Evolutionary conservation across 2,329 filamentous ascomycete species (phyloP), one percentile per base, ranked within the genome.

Genomic region (Anthostomella pinea): DNA sequence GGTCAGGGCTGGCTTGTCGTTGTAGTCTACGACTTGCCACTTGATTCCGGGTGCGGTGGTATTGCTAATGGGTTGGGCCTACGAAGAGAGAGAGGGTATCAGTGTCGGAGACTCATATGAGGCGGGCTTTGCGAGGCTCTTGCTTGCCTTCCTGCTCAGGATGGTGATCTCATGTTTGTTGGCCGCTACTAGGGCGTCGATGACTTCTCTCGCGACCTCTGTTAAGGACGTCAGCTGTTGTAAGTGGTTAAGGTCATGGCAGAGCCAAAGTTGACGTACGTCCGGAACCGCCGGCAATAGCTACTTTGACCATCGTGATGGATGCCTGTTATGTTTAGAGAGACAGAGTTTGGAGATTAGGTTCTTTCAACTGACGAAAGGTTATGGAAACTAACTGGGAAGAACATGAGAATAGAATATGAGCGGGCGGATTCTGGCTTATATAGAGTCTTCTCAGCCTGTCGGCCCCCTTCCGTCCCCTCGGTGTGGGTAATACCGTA

Each of bases 161-260:
- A 80, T 59, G 0, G 64, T 54, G 29, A 81, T 72, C 0, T 76
- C 61, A 38, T 81, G 76, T 35, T 69, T 75, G 8, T 64, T 62
- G 3, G 62, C 60, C 3, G 66, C 65, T 3, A 74, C 48, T 0
- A 79, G 60, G 3, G 57, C 63, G 39, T 78, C 73, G 15, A 79
- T 56, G 8, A 80, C 51, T 49, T 77, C 75, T 26, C 58, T 63
- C 2, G 69, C 71, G 30, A 81, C 68, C 37, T 75, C 75, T 79
- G 30, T 19, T 8, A n/a, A n/a, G n/a, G n/a, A n/a, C n/a, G n/a
- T n/a, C n/a, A n/a, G n/a, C n/a, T n/a, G n/a, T n/a, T n/a, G n/a
- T n/a, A n/a, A n/a, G n/a, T n/a, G n/a, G n/a, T n/a, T n/a, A n/a
- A n/a, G n/a, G n/a, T n/a, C n/a, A n/a, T n/a, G n/a, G n/a, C n/a